Conservation (phyloP, 2,329 filamentous ascomycete genomes). For the Teratosphaeriaceae sp. region DNA sequence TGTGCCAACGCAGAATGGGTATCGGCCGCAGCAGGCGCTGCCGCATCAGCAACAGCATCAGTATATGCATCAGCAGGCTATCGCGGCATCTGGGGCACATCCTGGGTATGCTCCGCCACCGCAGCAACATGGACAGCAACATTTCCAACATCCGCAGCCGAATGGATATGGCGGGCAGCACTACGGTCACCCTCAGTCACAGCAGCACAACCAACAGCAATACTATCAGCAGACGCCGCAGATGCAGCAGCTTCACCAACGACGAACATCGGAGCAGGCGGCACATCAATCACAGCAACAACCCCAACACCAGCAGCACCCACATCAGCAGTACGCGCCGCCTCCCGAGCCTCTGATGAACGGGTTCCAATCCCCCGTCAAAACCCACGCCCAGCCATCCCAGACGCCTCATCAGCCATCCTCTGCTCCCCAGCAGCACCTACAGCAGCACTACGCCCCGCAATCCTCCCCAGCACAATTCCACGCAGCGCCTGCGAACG, state of each 20-base stretch:
- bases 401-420: conserved; percentile 13
- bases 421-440: not conserved
- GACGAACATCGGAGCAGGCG: not conserved
- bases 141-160: conserved; percentile 9
- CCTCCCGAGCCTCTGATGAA: conserved; percentile 20
- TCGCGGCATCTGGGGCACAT: conserved; percentile 21
- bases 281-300: conserved; percentile 6
- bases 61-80: conserved; percentile 27
- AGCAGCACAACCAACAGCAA: conserved; percentile 7
- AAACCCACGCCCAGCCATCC: conserved; percentile 13
- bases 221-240: conserved; percentile 10
- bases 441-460: conserved; percentile 10
- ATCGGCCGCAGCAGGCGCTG: conserved; percentile 7
- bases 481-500: conserved; percentile 18
- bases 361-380: conserved; percentile 23
- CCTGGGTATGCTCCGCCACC: conserved; percentile 10
- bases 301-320: not conserved
- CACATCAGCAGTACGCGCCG: not conserved
- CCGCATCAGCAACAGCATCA: conserved; percentile 27
- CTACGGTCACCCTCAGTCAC: not conserved
- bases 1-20: conserved; percentile 33
- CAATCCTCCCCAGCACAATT: conserved; percentile 11
- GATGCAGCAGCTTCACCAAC: conserved; percentile 4
- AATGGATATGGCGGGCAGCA: conserved; percentile 6
- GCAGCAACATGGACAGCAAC: conserved; percentile 8